A percentile compares a stretch with the other conserved stretches of the same genome.
Conservation (phyloP, 2,329 filamentous ascomycete species). For the Aspergillus flavus region DNA sequence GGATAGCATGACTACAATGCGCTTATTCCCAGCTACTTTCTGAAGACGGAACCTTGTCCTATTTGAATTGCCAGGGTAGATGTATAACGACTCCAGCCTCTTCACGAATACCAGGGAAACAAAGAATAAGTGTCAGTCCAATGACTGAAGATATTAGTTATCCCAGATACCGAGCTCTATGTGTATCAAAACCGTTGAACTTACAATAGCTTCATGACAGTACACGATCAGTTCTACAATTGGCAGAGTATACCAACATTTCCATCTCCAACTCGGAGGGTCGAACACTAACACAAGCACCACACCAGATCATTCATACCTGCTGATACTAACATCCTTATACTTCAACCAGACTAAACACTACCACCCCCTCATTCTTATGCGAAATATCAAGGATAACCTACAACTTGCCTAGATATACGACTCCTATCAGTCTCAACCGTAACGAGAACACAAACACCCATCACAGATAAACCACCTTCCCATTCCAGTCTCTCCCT, state of each 20-base stretch:
- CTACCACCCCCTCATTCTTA: background rate
- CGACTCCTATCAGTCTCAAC: background rate
- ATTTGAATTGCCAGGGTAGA: too few species aligned
- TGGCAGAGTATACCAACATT: background rate
- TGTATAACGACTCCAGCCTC: too few species aligned
- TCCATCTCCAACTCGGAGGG: background rate
- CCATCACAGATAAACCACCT: too few species aligned
- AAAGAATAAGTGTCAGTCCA: background rate
- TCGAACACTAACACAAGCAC: background rate
- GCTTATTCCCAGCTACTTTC: too few species aligned
- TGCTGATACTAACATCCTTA: background rate
- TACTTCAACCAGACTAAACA: background rate
- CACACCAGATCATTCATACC: background rate
- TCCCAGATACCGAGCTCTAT: background rate
- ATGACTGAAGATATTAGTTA: background rate
- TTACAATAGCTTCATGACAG: background rate
- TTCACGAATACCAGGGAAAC: too few species aligned
- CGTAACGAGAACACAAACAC: too few species aligned
- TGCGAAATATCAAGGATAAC: background rate
- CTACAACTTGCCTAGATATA: background rate
- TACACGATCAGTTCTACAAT: background rate
- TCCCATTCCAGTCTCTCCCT: too few species aligned
- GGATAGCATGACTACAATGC: too few species aligned
- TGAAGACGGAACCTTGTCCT: too few species aligned
- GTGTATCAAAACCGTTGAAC: background rate